Percentiles rank a stretch among this genome's conserved stretches.
Conservation (phyloP, 148 eudicot genomes). For the Polygonum aviculare region DNA sequence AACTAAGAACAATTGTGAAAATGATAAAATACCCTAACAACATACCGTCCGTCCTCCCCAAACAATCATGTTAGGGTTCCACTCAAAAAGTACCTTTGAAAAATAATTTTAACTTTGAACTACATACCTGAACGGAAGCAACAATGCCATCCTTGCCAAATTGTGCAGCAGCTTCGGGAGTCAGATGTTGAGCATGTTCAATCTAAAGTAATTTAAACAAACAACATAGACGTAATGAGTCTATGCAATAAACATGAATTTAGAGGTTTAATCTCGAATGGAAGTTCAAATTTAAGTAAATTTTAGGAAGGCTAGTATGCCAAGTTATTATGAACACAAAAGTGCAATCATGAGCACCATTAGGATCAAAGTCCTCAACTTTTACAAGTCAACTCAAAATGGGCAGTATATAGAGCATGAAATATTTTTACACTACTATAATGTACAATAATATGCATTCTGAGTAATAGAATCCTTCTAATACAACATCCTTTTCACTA, state of each 20-base stretch:
- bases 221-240: not conserved
- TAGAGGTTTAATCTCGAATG: not conserved
- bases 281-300: not conserved
- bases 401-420: not conserved
- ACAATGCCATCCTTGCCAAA: slow-evolving; percentile 66
- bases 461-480: too few species aligned
- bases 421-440: too few species aligned
- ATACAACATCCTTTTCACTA: too few species aligned
- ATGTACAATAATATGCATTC: too few species aligned
- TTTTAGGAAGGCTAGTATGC: not conserved
- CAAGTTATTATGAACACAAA: not conserved
- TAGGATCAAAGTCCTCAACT: not conserved
- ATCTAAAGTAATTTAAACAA: slow-evolving; percentile 43
- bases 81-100: too few species aligned
- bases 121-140: slow-evolving; percentile 86
- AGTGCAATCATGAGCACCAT: not conserved
- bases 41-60: not conserved
- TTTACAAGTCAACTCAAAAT: not conserved
- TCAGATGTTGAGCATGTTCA: slow-evolving; percentile 98
- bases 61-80: not conserved
- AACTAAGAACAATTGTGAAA: not conserved
- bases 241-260: not conserved
- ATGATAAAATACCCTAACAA: too few species aligned
- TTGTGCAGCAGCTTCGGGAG: slow-evolving; percentile 45
- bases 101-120: not conserved